These are phyloP conservation scores for Ilex paraguariensis DNA, from an alignment of 305 asterid species.

Conservation along the genomic window DNA sequence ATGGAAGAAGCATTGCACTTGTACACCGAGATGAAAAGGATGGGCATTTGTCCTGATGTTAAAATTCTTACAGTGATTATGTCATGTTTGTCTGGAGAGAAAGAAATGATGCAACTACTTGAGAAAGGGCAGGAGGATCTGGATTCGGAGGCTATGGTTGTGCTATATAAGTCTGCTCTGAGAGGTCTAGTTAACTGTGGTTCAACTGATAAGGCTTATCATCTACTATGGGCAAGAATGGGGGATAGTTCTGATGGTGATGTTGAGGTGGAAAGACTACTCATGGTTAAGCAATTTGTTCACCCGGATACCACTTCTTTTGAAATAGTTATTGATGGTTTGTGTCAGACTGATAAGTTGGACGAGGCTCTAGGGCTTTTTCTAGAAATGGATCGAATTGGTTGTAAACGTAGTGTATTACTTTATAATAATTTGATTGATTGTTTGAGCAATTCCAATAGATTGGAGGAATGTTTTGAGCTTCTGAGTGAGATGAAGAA, in stretches of 20 bases:
- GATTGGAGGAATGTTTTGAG: slow-evolving; percentile 49
- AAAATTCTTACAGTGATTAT: slow-evolving; percentile 44
- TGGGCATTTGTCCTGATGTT: slow-evolving; percentile 57
- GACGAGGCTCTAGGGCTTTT: slow-evolving; percentile 65
- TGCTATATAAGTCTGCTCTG: slow-evolving; percentile 37
- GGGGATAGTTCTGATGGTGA: slow-evolving; percentile 25
- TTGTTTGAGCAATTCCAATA: slow-evolving; percentile 49
- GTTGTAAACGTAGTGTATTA: slow-evolving; percentile 48
- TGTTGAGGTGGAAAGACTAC: slow-evolving; percentile 25
- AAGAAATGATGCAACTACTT: slow-evolving; percentile 41
- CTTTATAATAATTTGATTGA: slow-evolving; percentile 66
- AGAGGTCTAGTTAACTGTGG: slow-evolving; percentile 48
- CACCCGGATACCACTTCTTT: slow-evolving; percentile 44
- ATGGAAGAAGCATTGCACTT: slow-evolving; percentile 45
- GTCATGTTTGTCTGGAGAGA: slow-evolving; percentile 40
- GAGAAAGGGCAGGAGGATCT: slow-evolving; percentile 36
- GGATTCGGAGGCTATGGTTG: slow-evolving; percentile 34
- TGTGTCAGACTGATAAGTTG: slow-evolving; percentile 50
- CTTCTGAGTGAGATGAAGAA: slow-evolving; percentile 66
- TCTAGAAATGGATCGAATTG: slow-evolving; percentile 41
- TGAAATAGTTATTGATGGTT: slow-evolving; percentile 61
- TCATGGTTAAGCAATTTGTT: slow-evolving; percentile 18
- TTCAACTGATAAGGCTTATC: slow-evolving; percentile 55
- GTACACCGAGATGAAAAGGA: slow-evolving; percentile 44
- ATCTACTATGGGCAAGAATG: slow-evolving; percentile 39